A percentile compares a stretch with the other conserved stretches of the same genome.
phyloP scores from a whole-genome alignment of 2,329 filamentous ascomycete genomes.

The Penicillium sp. region DNA sequence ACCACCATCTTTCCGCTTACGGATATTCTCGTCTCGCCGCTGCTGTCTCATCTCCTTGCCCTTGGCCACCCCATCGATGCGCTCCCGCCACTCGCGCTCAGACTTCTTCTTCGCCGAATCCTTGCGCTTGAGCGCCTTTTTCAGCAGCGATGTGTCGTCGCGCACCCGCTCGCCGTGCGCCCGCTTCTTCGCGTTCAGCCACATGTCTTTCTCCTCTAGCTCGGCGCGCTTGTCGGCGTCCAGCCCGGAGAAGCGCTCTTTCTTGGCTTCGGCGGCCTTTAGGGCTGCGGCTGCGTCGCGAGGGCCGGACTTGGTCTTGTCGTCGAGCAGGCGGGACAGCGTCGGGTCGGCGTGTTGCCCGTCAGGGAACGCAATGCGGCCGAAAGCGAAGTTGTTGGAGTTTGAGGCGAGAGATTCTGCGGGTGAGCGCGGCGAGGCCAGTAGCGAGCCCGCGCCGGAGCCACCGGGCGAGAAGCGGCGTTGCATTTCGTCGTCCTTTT shows the following conservation, averaged over 20 bases:
- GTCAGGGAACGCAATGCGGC: constrained; percentile 84
- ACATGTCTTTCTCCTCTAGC: constrained; percentile 88
- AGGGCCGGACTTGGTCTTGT: constrained; percentile 74
- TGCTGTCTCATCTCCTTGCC: constrained; percentile 73
- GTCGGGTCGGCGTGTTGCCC: constrained; percentile 74
- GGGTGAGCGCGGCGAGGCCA: constrained; percentile 52
- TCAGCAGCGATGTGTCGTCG: constrained; percentile 80
- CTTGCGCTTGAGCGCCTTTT: constrained; percentile 93
- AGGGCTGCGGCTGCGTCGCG: constrained; percentile 82
- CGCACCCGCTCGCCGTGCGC: constrained; percentile 85
- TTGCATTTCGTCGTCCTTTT: constrained; percentile 55
- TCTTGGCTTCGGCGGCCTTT: constrained; percentile 80
- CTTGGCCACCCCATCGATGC: constrained; percentile 67
- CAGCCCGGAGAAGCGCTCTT: constrained; percentile 70
- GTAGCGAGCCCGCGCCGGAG: constrained; percentile 57
- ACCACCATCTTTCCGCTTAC: constrained; percentile 60
- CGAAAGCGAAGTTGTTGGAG: constrained; percentile 73
- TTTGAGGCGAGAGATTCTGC: constrained; percentile 34
- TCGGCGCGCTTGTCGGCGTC: constrained; percentile 78
- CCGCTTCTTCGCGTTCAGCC: constrained; percentile 84
- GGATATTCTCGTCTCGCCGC: constrained; percentile 76
- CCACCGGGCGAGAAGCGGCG: constrained; percentile 54
- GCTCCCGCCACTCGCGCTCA: constrained; percentile 78
- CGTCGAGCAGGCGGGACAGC: constrained; percentile 58
- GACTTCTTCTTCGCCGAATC: constrained; percentile 87